These are phyloP conservation scores for Withania somnifera DNA, from an alignment of 305 asterid species.

Conservation along the genomic window DNA sequence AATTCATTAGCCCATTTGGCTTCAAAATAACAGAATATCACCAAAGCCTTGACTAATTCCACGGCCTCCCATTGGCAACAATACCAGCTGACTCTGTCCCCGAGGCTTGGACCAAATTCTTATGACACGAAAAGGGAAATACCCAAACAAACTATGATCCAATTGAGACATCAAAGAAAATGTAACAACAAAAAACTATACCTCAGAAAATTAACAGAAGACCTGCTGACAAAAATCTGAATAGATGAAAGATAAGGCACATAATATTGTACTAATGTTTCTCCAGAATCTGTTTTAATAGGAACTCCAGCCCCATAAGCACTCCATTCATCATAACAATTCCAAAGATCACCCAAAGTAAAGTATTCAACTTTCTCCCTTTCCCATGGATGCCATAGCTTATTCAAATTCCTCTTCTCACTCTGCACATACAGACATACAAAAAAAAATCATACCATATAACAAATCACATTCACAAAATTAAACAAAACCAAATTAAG, in stretches of 20 bases:
- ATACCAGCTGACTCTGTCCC: no score
- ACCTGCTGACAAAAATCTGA: conserved; percentile 78
- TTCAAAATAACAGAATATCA: neutral
- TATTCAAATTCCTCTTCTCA: conserved; percentile 72
- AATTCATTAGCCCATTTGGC: neutral
- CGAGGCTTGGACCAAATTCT: no score
- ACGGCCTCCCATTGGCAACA: no score
- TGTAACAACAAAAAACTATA: neutral
- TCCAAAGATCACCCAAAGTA: conserved; percentile 85
- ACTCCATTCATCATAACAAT: conserved; percentile 82
- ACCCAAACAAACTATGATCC: neutral
- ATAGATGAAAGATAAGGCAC: conserved; percentile 94
- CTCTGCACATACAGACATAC: conserved; percentile 34
- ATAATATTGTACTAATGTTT: conserved; percentile 64
- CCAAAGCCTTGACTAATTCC: no score
- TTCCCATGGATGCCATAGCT: conserved; percentile 94
- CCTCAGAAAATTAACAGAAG: conserved; percentile 62
- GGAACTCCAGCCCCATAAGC: conserved; percentile 96
- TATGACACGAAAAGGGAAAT: no score
- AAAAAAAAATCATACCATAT: no score
- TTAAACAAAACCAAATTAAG: neutral
- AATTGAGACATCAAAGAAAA: neutral
- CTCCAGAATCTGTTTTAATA: conserved; percentile 53
- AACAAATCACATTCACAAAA: neutral
- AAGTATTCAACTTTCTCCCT: conserved; percentile 71